Base-by-base conservation (phyloP, 306 rosid genomes). In the Cajanus cajan region DNA sequence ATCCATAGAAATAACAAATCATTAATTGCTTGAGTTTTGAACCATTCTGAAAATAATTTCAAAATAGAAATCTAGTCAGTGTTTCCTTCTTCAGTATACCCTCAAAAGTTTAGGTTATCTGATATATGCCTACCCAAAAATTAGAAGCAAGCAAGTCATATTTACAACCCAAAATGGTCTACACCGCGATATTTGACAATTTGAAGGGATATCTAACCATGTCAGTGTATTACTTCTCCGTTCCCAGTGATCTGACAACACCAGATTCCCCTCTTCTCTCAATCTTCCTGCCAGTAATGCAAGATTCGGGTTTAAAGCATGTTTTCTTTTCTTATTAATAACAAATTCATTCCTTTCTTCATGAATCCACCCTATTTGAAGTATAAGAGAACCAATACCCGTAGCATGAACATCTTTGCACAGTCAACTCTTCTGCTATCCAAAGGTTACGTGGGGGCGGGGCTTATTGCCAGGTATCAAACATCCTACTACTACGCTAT, bases 351-450 rank as follows among this genome's bases (percentile, higher is more conserved):
- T 47, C 34, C 51, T 54, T 43, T 24, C 15, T 52, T 81, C 66
- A 79, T 6, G 44, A 37, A 37, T 75, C 47, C 48, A 57, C 24
- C 28, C 72, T 34, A 58, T 45, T 37, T 81, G 28, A 82, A 19
- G 9, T 8, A 52, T 28, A 68, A 50, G 58, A 63, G 39, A 61
- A 71, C 45, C 68, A 8, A 54, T 28, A 74, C 25, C 64, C 31
- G 28, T 3, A 41, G 44, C 75, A 66, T 55, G 31, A 28, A 28
- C 31, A 28, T 28, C 31, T 9, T 62, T 19, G 37, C 25, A 12
- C 55, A 72, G 50, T 5, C 50, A 36, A 45, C 51, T 62, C 55
- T 4, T 61, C 13, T 43, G 50, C 65, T 48, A 43, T 71, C 64
- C 55, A 51, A 47, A 16, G 25, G 43, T 31, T 14, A 28, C 22